phyloP scores from a whole-genome alignment of 768 basidiomycete genomes.

The Holtermanniella nyarrowii region DNA sequence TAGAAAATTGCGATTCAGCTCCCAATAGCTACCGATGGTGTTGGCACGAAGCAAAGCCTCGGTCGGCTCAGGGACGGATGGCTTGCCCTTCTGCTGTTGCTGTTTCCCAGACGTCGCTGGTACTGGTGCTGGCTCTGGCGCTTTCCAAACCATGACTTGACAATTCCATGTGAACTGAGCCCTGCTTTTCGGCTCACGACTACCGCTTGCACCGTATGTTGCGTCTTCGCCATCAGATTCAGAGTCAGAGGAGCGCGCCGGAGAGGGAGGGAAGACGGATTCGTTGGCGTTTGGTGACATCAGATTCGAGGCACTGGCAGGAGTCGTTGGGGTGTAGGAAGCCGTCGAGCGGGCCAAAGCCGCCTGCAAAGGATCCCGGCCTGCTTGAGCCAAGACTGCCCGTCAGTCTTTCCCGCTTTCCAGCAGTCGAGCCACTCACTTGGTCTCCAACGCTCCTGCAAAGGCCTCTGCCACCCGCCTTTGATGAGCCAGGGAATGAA shows the following conservation, averaged over 20 bases:
- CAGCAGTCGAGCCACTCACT: slow-evolving; percentile 42
- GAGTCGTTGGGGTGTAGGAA: slow-evolving; percentile 5
- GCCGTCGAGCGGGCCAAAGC: slow-evolving; percentile 27
- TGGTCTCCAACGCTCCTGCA: slow-evolving; percentile 29
- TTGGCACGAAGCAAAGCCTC: slow-evolving; percentile 53
- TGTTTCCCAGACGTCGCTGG: slow-evolving; percentile 7
- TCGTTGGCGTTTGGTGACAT: slow-evolving; percentile 10
- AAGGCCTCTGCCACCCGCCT: slow-evolving; percentile 52
- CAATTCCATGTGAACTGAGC: slow-evolving; percentile 17
- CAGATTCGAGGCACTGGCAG: neutral
- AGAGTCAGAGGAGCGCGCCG: neutral
- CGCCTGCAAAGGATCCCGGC: slow-evolving; percentile 23
- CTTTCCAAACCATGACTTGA: slow-evolving; percentile 24
- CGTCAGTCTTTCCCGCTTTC: neutral
- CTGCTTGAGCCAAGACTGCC: slow-evolving; percentile 25
- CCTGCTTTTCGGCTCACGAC: neutral
- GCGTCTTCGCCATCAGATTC: neutral
- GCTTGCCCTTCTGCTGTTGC: slow-evolving; percentile 16
- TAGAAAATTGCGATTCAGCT: slow-evolving; percentile 57
- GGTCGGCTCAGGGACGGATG: slow-evolving; percentile 9
- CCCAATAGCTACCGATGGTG: slow-evolving; percentile 63
- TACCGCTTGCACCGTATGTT: neutral
- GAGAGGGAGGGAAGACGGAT: slow-evolving; percentile 5
- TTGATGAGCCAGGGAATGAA: slow-evolving; percentile 89
- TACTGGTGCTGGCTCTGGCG: slow-evolving; percentile 7